Base-by-base conservation (phyloP, 1,284 basidiomycete species). In the Acaromyces ingoldii region DNA sequence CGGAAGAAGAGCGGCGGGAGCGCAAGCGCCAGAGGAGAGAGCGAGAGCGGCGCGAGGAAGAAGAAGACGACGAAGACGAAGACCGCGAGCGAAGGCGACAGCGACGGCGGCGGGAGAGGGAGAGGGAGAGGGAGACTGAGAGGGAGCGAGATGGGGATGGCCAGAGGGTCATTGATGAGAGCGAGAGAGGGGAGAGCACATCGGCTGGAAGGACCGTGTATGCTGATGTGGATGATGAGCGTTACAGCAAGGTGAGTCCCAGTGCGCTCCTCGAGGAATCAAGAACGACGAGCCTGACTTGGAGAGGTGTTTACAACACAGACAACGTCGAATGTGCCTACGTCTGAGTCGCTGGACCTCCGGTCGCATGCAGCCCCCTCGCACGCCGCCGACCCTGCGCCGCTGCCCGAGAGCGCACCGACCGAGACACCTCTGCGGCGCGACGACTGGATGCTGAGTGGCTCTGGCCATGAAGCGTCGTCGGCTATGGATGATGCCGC, bases 381-480 rank as follows among this genome's bases (percentile, higher is more conserved):
- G 34, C 68, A 76, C 22, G 70, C 80, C 7, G 70, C 77, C 17
- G 79, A 81, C 51, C 78, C 81, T 0, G 63, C 78, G 1, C 77
- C 82, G 22, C 82, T 83, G 2, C 78, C 77, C 5, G 63, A 77
- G 10, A 60, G 75, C 2, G 74, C 72, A 5, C 77, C 82, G 1
- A 81, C 66, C 1, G 53, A 83, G 55, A 78, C 81, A 0, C 76
- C 78, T 17, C 69, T 86, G 21, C 81, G 84, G 65, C 82, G 90
- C 17, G 89, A 91, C 62, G 85, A 89, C 31, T 93, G 91, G 91
- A 93, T 95, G 91, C 77, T 89, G n/a, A 77, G 81, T 26, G 82
- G 82, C 5, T 64, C 78, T 4, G 36, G 33, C 4, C n/a, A 30
- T 7, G 43, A 44, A 3, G 1, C 24, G 22, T 13, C 25, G 21